Evolutionary conservation across 2,329 filamentous ascomycete genomes (phyloP).

Genomic region (Cadophora malorum): DNA sequence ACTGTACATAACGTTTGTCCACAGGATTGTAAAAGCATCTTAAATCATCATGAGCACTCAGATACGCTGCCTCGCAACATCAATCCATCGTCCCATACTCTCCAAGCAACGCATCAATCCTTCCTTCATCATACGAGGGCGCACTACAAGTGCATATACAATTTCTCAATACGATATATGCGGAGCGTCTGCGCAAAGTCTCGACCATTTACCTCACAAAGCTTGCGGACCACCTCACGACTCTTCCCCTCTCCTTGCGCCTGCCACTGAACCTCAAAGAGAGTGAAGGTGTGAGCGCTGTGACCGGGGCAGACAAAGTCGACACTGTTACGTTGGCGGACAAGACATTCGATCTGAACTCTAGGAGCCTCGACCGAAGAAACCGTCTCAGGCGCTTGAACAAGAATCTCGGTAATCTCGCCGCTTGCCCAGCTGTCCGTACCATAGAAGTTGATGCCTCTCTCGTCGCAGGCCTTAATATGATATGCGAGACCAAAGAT

Average conservation of each 20-base stretch:
- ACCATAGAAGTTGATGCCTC: constrained; percentile 7
- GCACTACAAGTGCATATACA: constrained; percentile 4
- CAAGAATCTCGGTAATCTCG: constrained; percentile 1
- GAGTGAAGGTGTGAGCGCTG: not conserved
- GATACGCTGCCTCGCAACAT: not conserved
- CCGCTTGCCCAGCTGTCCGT: not conserved
- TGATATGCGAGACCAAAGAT: constrained; percentile 1
- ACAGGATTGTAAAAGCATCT: not conserved
- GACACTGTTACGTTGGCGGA: not conserved
- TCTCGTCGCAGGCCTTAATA: not conserved
- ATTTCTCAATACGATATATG: not conserved
- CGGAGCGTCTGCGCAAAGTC: not conserved
- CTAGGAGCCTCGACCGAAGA: not conserved
- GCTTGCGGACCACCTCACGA: not conserved
- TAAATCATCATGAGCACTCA: constrained; percentile 1
- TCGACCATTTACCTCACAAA: not conserved
- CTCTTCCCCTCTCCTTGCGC: constrained; percentile 7
- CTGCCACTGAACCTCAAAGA: constrained; percentile 14
- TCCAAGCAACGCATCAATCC: not conserved
- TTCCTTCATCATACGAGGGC: not conserved
- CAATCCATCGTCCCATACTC: not conserved
- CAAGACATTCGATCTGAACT: not conserved
- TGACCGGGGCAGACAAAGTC: not conserved
- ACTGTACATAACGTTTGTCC: not conserved
- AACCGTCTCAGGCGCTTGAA: not conserved